Evolutionary conservation across 345 rosid genomes (phyloP).

Genomic region (Camelina sativa): DNA sequence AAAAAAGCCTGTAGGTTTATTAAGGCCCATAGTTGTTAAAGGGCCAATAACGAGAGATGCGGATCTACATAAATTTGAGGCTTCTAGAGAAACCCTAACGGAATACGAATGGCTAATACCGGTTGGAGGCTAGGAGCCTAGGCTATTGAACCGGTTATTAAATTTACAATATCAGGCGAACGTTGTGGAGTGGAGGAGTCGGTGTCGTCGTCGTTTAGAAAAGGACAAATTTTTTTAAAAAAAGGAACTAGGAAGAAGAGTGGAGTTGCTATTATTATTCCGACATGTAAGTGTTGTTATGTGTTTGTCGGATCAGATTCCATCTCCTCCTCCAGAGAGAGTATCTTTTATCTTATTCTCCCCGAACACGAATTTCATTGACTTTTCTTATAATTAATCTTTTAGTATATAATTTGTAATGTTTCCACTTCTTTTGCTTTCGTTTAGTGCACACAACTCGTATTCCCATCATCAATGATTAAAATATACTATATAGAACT

Average conservation of each 20-base stretch:
- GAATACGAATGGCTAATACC: background rate
- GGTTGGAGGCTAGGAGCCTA: no score
- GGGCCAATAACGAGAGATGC: background rate
- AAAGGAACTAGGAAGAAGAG: background rate
- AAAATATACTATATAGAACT: background rate
- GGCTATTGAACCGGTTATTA: background rate
- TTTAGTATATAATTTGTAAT: background rate
- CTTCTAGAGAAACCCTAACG: background rate
- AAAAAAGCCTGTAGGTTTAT: no score
- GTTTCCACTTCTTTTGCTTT: constrained; percentile 3
- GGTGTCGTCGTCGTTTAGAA: background rate
- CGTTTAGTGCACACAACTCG: constrained; percentile 34
- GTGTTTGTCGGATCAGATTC: constrained; percentile 47
- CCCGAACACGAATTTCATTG: constrained; percentile 32
- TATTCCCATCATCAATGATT: constrained; percentile 31
- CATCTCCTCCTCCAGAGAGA: constrained; percentile 17
- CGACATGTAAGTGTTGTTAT: constrained; percentile 37
- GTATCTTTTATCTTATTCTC: constrained; percentile 1
- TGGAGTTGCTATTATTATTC: constrained; percentile 42
- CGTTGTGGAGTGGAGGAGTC: background rate
- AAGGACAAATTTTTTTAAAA: no score
- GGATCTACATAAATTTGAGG: background rate
- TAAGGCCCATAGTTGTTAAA: background rate
- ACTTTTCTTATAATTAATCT: constrained; percentile 18
- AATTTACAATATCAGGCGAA: background rate